Base-by-base conservation (phyloP, 2,329 filamentous ascomycete genomes). In the Stagonosporopsis rhizophila region DNA sequence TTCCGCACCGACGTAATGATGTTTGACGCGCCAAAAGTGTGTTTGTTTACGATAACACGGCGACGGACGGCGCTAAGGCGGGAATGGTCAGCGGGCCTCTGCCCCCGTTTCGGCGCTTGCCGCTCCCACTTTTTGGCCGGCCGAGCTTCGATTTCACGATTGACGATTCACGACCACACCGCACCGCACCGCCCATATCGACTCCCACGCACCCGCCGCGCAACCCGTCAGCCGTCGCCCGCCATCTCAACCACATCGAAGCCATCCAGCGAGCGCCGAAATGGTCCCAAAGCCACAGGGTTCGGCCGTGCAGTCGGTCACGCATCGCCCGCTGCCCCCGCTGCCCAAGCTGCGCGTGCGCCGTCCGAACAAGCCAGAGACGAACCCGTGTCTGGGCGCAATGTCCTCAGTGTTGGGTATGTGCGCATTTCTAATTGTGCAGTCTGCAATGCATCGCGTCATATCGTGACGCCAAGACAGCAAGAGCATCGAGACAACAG, bases 371-470 rank as follows among this genome's bases (percentile, higher is more conserved):
- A 80, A 83, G 65, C 78, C 83, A 61, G 82, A 87, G 67, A 76
- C 78, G 60, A 89, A 89, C 71, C 85, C 87, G 50, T 91, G 88
- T 69, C 73, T 88, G 45, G 82, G 83, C 15, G 79, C 87, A 40
- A 90, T 91, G 88, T 83, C 82, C 46, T 83, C 85, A 48, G 85
- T 89, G 67, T 75, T 89, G 68, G 86, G 87, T 89, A 83, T 47
- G 64, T 70, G 27, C 12, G 14, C 12, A 12, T 14, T n/a, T 2
- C 2, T 3, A 15, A 14, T 6, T 6, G 30, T 4, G 30, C 12
- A 6, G 12, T 28, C 5, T 27, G n/a, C 40, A 14, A 17, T 34
- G 6, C 23, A n/a, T n/a, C n/a, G 25, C 25, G 25, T 27, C 25
- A 27, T 27, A n/a, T n/a, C n/a, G 25, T 27, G 25, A 27, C 25